Evolutionary conservation across 2,329 filamentous ascomycete genomes (phyloP), one percentile per base, ranked within the genome.

Genomic region (Ophiostoma tasmaniense): DNA sequence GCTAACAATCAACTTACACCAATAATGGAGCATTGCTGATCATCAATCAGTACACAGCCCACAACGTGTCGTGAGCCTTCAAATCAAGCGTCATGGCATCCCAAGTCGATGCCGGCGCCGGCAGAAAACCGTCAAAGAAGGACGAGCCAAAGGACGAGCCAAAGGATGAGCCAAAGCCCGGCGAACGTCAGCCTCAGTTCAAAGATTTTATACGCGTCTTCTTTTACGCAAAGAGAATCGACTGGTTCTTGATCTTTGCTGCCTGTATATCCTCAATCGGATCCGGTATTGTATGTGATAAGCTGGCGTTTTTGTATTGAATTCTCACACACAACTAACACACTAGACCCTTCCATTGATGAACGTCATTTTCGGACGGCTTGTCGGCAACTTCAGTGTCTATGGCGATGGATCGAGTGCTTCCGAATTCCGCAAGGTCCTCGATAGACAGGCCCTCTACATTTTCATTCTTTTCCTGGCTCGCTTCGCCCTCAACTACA

Each of bases 381-480:
- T 84, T 59, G 80, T 84, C 30, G 80, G 80, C 39, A 76, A 80
- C 68, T 87, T 88, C 72, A 83, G 76, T 50, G 75, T 75, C 22
- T 83, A 68, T 25, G 68, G 71, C 52, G 30, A 14, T 11, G 28
- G 22, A n/a, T 52, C 67, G 0, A 72, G 78, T 73, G 64, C 78
- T 17, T 35, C 5, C 22, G 22, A 67, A 1, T 86, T 87, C 72
- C 73, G 77, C 22, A 70, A 72, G 2, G 73, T 73, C 13, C 73
- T 85, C 39, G 81, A 85, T 72, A 77, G 73, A 65, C 79, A 84
- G 70, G 77, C 84, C 76, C 78, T 93, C 0, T 91, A 88, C 76
- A 87, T 92, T 74, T 84, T 92, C 68, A 86, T 87, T 68, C 80
- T 93, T 7, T 93, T 92, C 76, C 77, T 92, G 55, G 89, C 80